Base-by-base conservation (phyloP, 306 rosid species). In the Prunus armeniaca region DNA sequence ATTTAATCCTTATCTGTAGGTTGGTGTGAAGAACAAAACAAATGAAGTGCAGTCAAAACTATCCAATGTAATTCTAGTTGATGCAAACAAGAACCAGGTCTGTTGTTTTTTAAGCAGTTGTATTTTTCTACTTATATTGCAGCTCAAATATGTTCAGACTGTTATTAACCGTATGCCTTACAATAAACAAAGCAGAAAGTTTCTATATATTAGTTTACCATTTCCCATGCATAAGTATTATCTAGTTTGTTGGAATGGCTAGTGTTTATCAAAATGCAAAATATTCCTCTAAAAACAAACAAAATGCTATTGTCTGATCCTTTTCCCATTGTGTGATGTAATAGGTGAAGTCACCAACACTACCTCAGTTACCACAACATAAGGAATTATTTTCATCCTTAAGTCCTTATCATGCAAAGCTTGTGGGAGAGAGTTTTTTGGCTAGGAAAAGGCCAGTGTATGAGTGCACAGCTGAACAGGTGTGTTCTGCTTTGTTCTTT, bases 341-440 rank as follows among this genome's bases (percentile, higher is more conserved):
- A 76, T 82, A 96, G 99, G 90, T 93, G 82, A 96, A 89, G 84
- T 88, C 99, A 32, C 83, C 91, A 19, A 65, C 98, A 34, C 66
- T 91, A 77, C 99, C 99, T 20, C 96, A 84, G 65, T 86, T 96
- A 63, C 99, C 99, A 43, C 70, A 82, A 65, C 96, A 91, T 30
- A 90, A 74, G 87, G 96, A 92, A 79, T 79, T 96, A 79, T 79
- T 84, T 30, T 82, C 93, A 66, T 84, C 89, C 51, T 79, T 96
- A 77, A 89, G 99, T 75, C 88, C 96, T 75, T 84, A 86, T 85
- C 97, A 96, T 67, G 87, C 93, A 61, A 89, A 87, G 73, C 98
- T 96, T 70, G 98, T 96, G 3, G 99, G 97, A 66, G 99, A 96
- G 84, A 96, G 98, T 84, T 96, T 86, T 85, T 82, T 96, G 88